Evolutionary conservation across 192 early-diverging fungal species (phyloP).

Genomic region (Coemansia sp.): DNA sequence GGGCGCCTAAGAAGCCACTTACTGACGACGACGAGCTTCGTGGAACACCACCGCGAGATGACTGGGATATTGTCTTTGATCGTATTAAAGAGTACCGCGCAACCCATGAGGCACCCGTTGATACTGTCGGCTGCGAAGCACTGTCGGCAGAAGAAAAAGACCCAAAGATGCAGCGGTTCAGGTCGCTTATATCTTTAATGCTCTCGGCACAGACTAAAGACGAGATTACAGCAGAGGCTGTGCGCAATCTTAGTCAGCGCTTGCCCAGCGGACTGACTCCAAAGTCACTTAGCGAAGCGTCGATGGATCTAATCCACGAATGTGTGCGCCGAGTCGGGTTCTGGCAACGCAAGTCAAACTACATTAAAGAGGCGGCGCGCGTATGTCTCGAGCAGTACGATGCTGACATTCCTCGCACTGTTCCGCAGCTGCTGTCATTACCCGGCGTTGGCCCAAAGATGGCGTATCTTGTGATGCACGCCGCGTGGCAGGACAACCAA

Average conservation of each 20-base stretch:
- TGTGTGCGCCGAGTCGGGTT: constrained; percentile 85
- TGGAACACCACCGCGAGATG: constrained; percentile 42
- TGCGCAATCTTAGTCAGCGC: constrained; percentile 62
- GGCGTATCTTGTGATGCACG: constrained; percentile 80
- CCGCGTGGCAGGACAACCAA: constrained; percentile 78
- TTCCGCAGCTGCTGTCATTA: constrained; percentile 72
- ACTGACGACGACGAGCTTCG: constrained; percentile 44
- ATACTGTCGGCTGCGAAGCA: constrained; percentile 83
- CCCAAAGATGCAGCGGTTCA: constrained; percentile 67
- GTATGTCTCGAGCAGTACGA: constrained; percentile 69
- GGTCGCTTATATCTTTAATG: constrained; percentile 81
- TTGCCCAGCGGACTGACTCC: constrained; percentile 70
- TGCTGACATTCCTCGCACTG: constrained; percentile 79
- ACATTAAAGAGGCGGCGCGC: constrained; percentile 74
- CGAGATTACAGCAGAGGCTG: constrained; percentile 74
- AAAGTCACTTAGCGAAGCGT: constrained; percentile 60
- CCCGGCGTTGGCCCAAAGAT: constrained; percentile 97
- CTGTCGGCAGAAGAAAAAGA: constrained; percentile 57
- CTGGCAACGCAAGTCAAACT: constrained; percentile 81
- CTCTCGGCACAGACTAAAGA: constrained; percentile 96
- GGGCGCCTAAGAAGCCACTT: constrained; percentile 16
- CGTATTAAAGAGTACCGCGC: constrained; percentile 67
- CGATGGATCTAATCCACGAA: constrained; percentile 62
- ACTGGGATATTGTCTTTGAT: constrained; percentile 67
- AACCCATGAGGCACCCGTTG: constrained; percentile 71